phyloP scores from a whole-genome alignment of 208 protist genomes.

The Trypanosoma platydactyli region DNA sequence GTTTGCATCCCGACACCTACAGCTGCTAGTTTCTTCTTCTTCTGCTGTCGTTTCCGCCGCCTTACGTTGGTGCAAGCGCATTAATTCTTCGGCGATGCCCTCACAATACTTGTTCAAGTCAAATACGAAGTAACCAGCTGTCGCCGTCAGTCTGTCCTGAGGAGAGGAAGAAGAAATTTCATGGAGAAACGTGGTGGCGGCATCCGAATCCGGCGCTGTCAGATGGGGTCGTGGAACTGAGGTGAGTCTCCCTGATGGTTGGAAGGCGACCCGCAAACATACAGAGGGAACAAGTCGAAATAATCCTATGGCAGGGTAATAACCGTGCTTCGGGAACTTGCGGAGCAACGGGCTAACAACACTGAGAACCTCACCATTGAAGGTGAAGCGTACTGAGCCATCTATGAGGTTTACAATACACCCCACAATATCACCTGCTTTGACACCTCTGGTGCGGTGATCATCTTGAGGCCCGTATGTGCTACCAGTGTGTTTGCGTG shows the following conservation, averaged over 20 bases:
- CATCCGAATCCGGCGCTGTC: slow-evolving; percentile 10
- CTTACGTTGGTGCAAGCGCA: slow-evolving; percentile 10
- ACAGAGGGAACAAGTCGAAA: slow-evolving; percentile 36
- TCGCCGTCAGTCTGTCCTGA: slow-evolving; percentile 7
- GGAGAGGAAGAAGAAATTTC: background rate
- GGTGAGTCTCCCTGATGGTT: slow-evolving; percentile 23
- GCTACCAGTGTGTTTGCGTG: slow-evolving; percentile 17
- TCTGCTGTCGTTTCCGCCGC: background rate
- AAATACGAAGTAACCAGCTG: slow-evolving; percentile 32
- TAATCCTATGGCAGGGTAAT: slow-evolving; percentile 67
- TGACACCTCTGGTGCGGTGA: slow-evolving; percentile 24
- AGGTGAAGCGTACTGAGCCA: slow-evolving; percentile 62
- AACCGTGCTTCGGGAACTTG: slow-evolving; percentile 24
- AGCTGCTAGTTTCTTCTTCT: slow-evolving; percentile 12
- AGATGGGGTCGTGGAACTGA: slow-evolving; percentile 3
- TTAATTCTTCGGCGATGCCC: slow-evolving; percentile 22
- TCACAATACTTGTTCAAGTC: slow-evolving; percentile 32
- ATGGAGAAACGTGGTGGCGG: too few species aligned
- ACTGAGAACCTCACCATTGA: slow-evolving; percentile 49
- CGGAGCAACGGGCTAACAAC: slow-evolving; percentile 19
- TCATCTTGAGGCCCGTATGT: slow-evolving; percentile 7
- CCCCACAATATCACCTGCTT: slow-evolving; percentile 58
- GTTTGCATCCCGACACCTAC: slow-evolving; percentile 36
- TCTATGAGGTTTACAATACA: slow-evolving; percentile 71
- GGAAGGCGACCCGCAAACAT: slow-evolving; percentile 50